Evolutionary conservation across 345 rosid genomes (phyloP).

Genomic region (Pseudoturritis turrita): DNA sequence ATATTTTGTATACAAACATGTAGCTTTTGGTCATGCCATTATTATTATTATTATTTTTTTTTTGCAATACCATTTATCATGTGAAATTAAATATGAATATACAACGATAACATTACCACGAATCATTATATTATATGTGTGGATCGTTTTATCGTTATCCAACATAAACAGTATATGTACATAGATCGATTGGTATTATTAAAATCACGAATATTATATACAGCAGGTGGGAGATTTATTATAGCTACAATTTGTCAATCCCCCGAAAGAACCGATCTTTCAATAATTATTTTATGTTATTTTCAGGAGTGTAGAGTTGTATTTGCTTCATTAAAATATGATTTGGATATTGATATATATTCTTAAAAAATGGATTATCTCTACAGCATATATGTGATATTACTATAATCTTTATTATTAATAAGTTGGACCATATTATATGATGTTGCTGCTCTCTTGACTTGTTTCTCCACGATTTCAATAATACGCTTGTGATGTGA

Average conservation of each 20-base stretch:
- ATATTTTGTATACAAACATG: too few relatives aligned
- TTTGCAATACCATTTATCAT: too few relatives aligned
- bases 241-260: constrained; percentile 4
- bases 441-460: constrained; percentile 28
- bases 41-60: too few relatives aligned
- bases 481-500: constrained; percentile 26
- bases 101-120: too few relatives aligned
- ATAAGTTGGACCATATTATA: constrained; percentile 11
- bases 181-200: not conserved
- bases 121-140: too few relatives aligned
- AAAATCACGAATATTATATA: not conserved
- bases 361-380: not conserved
- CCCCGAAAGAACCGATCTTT: constrained; percentile 13
- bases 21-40: too few relatives aligned
- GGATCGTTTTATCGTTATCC: not conserved
- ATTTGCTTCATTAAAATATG: constrained; percentile 1
- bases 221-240: constrained; percentile 21
- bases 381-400: not conserved
- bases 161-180: not conserved
- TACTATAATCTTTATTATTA: not conserved
- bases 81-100: too few relatives aligned
- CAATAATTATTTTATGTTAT: constrained; percentile 14
- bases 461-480: constrained; percentile 32
- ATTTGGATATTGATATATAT: constrained; percentile 19
- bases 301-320: constrained; percentile 22